Base-by-base conservation (phyloP, 2,329 filamentous ascomycete species). In the Metarhizium humberi region DNA sequence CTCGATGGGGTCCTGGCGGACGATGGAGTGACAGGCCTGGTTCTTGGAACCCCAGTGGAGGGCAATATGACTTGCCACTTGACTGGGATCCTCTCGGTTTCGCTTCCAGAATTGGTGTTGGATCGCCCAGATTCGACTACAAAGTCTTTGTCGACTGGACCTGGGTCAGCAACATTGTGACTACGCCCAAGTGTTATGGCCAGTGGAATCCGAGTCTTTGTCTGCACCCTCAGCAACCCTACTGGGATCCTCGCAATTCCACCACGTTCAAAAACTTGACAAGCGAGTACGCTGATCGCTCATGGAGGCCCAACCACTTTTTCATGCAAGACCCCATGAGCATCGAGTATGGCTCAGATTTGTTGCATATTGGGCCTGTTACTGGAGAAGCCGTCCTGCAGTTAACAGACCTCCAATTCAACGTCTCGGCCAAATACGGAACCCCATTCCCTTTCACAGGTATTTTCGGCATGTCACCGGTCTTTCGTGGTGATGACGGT, bases 101-200 rank as follows among this genome's bases (percentile, higher is more conserved):
- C 53, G 49, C 59, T 18, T 50, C 60, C 3, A 57, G 20, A 3
- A 52, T 56, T 32, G 50, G 47, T 16, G 38, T 60, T 18, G 60
- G 60, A 14, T 57, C 43, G 3, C 58, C 60, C 38, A 30, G 48
- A 16, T 40, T 50, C 34, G 59, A 60, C 10, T 34, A 58, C 36
- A 53, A 58, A 14, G 18, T 59, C 38, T 60, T 61, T 51, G 57
- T 61, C 25, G 60, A 61, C 51, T 61, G 60, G 60, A 61, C 60
- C 13, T 61, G 60, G 60, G 55, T 59, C 52, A 57, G 57, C 56
- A 54, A 57, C 43, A 58, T 55, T 34, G 51, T 59, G 36, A 52
- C 54, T 3, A 55, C 60, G 30, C 58, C 58, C 29, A 50, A 43
- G 47, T 61, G 60, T 53, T 58, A 58, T 32, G 58, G 57, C 43